Evolutionary conservation across 176 grass and related monocot genomes (phyloP), one percentile per base, ranked within the genome.

Genomic region (Bolboschoenus planiculmis): DNA sequence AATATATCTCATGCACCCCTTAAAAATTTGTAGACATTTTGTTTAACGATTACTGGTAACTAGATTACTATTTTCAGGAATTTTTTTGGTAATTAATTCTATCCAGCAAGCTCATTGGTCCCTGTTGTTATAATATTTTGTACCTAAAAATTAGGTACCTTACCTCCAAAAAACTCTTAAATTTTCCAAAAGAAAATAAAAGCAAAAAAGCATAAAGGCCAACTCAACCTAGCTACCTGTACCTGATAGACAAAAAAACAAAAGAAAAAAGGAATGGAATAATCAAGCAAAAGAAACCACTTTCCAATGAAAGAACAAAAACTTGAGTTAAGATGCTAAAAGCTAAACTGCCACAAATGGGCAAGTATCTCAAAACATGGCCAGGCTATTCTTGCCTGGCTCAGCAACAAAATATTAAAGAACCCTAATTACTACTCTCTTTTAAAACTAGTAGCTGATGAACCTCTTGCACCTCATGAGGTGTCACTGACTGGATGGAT

Each of bases 361-460:
- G 26, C 72, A 77, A 77, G 72, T 51, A 77, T 77, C 26, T 53
- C 18, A 51, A 65, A 77, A 77, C 72, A 77, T 77, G 72, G 46
- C 72, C 72, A 77, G 72, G 51, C 71, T 53, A 53, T 31, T 53
- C 7, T 77, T 18, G 6, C 46, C 27, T 77, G 72, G 44, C 72
- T 53, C 10, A 4, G 46, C 10, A 29, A 26, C 8, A 47, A 5
- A 16, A 51, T 0, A 23, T 0, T 9, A 13, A 31, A 48, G 10
- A 53, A 51, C n/a, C n/a, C n/a, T n/a, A n/a, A n/a, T n/a, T 76
- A 1, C 36, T 53, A 14, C 24, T 11, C 20, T 61, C 57, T n/a
- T 51, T 30, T 20, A 50, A 33, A 76, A 50, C 26, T 16, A 51
- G 42, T 51, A n/a, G n/a, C n/a, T n/a, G 44, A 51, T 1, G 31